Base-by-base conservation (phyloP, 345 rosid genomes). In the Lepidium didymum region DNA sequence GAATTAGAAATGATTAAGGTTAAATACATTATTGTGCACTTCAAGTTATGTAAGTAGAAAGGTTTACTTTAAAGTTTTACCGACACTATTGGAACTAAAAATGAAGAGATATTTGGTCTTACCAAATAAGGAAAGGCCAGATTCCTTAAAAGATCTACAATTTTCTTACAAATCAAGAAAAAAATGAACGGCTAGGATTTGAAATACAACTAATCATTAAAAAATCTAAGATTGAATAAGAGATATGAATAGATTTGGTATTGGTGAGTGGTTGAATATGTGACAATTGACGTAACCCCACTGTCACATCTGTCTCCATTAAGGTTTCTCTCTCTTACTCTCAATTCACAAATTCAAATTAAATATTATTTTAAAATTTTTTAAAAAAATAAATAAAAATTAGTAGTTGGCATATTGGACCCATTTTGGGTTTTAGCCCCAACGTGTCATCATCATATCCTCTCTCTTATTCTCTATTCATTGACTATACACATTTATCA, bases 241-340 rank as follows among this genome's bases (percentile, higher is more conserved):
- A 33, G 43, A 61, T 8, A 62, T 10, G 34, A 13, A 25, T 27
- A 45, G 35, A 56, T 64, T 27, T 62, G 36, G 23, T 51, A 45
- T 45, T 23, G 62, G 29, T 67, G 72, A 73, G 62, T 67, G 62
- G 68, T 60, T 53, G 73, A 67, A 53, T 61, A 38, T 62, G 44
- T 75, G 78, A 68, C 74, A 54, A 75, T 68, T 62, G 78, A 75
- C 64, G 25, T 45, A 61, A 75, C 69, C 35, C 68, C 74, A 68
- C 74, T 75, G 65, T 62, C 78, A 52, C 53, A 60, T 27, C 74
- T 75, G 78, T 75, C 78, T 75, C 74, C 78, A 75, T 68, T 62
- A 68, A 75, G 78, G 74, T 75, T 68, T 62, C 1, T 68, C 64
- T 68, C 69, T 74, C 56, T 53, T 65, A 13, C 66, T 43, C 15